Conservation (phyloP, 2,329 filamentous ascomycete genomes). For the Metarhizium robertsii region DNA sequence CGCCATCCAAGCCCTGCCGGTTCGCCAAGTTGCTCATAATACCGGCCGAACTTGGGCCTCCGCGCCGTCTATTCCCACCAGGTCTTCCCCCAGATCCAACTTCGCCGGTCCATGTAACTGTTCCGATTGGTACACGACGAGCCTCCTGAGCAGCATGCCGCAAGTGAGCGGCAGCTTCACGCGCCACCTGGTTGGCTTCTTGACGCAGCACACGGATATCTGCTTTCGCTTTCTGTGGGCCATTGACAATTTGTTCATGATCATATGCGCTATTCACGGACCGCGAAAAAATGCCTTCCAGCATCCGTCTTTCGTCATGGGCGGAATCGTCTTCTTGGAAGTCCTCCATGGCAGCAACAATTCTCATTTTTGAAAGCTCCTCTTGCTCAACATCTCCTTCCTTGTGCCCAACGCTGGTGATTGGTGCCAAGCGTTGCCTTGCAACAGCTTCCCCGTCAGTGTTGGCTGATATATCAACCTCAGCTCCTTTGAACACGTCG, state of each 20-base stretch:
- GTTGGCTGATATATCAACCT: slow-evolving; percentile 40
- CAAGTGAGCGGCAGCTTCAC: slow-evolving; percentile 67
- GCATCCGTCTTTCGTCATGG: slow-evolving; percentile 63
- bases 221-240: slow-evolving; percentile 60
- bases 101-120: slow-evolving; percentile 88
- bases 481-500: slow-evolving; percentile 77
- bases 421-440: slow-evolving; percentile 6
- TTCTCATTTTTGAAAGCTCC: slow-evolving; percentile 43
- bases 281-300: slow-evolving; percentile 81
- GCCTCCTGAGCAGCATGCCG: slow-evolving; percentile 65
- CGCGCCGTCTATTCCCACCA: slow-evolving; percentile 41
- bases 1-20: slow-evolving; percentile 41
- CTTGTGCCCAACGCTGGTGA: slow-evolving; percentile 5
- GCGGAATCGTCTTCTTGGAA: slow-evolving; percentile 46
- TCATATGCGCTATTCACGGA: slow-evolving; percentile 87
- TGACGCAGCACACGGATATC: slow-evolving; percentile 71
- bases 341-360: slow-evolving; percentile 56
- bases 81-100: slow-evolving; percentile 70
- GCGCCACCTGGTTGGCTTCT: slow-evolving; percentile 73
- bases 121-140: slow-evolving; percentile 64
- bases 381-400: slow-evolving; percentile 22
- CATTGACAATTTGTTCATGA: slow-evolving; percentile 84
- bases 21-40: slow-evolving; percentile 49
- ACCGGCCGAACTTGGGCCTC: slow-evolving; percentile 42
- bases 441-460: slow-evolving; percentile 4